phyloP scores from a whole-genome alignment of 306 rosid species.

The Lotus japonicus region DNA sequence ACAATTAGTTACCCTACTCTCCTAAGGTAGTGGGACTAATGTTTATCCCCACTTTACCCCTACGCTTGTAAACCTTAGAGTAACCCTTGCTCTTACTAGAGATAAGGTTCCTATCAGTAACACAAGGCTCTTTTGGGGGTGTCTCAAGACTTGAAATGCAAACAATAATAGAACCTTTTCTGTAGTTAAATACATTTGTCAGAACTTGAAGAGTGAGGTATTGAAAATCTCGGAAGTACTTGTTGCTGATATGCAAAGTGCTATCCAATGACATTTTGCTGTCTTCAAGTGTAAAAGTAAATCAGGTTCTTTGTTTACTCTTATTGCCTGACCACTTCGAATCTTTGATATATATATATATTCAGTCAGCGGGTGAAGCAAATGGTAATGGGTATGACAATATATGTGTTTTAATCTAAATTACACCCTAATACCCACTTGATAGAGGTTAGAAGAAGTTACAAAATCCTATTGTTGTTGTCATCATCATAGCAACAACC shows the following conservation, averaged over 20 bases:
- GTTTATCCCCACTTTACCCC: too few species aligned
- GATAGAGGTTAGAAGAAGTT: not conserved
- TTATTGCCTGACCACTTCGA: not conserved
- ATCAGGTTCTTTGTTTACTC: not conserved
- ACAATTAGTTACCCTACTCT: too few species aligned
- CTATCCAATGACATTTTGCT: conserved; percentile 6
- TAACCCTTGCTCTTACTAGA: too few species aligned
- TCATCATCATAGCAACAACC: not conserved
- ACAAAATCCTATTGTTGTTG: conserved; percentile 2
- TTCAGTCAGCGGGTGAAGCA: not conserved
- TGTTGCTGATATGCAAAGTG: not conserved
- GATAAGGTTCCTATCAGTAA: too few species aligned
- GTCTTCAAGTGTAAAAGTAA: not conserved
- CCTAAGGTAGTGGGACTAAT: too few species aligned
- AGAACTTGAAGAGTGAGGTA: not conserved
- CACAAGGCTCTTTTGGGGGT: too few species aligned
- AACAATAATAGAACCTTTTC: not conserved
- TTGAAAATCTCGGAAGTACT: conserved; percentile 2
- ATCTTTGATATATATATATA: not conserved
- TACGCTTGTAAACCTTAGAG: too few species aligned
- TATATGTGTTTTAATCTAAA: not conserved
- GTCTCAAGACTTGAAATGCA: not conserved
- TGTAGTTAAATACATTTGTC: not conserved
- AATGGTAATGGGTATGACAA: not conserved
- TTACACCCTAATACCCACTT: not conserved